phyloP scores from a whole-genome alignment of 1,139 yeast genomes.

The Pichia sp. region DNA sequence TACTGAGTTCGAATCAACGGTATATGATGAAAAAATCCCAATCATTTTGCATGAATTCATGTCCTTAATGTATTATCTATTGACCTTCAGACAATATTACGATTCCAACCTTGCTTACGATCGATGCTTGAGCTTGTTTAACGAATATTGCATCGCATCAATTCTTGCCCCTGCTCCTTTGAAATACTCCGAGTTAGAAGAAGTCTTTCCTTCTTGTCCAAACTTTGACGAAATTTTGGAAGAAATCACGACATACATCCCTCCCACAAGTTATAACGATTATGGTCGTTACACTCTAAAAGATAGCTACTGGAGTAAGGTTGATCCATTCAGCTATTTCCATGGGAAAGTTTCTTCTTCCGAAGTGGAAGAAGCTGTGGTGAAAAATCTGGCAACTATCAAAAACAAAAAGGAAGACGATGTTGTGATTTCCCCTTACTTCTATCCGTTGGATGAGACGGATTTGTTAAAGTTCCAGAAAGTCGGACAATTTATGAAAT shows the following conservation, averaged over 20 bases:
- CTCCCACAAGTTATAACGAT: constrained; percentile 63
- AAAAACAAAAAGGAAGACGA: constrained; percentile 39
- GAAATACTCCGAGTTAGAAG: constrained; percentile 45
- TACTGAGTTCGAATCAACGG: constrained; percentile 37
- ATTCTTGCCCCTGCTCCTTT: constrained; percentile 21
- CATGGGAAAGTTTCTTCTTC: constrained; percentile 33
- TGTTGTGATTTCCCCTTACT: constrained; percentile 41
- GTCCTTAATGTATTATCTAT: constrained; percentile 49
- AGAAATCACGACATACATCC: constrained; percentile 54
- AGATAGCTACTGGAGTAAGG: constrained; percentile 45
- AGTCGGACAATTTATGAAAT: constrained; percentile 51
- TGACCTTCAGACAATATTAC: constrained; percentile 53
- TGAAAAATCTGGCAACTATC: constrained; percentile 33
- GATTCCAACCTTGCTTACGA: constrained; percentile 29
- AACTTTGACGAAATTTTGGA: constrained; percentile 45
- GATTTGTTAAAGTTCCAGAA: constrained; percentile 29
- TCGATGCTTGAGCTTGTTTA: constrained; percentile 20
- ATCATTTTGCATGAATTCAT: constrained; percentile 51
- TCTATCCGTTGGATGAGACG: constrained; percentile 31
- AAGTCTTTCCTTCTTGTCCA: constrained; percentile 28
- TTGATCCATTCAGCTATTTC: constrained; percentile 53
- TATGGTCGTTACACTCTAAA: constrained; percentile 68
- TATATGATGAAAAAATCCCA: constrained; percentile 55
- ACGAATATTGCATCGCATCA: constrained; percentile 7
- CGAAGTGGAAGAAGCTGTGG: constrained; percentile 38